Percentiles rank a stretch among this genome's conserved stretches.
phyloP scores from a whole-genome alignment of 345 rosid genomes.

The Eucalyptus viminalis region DNA sequence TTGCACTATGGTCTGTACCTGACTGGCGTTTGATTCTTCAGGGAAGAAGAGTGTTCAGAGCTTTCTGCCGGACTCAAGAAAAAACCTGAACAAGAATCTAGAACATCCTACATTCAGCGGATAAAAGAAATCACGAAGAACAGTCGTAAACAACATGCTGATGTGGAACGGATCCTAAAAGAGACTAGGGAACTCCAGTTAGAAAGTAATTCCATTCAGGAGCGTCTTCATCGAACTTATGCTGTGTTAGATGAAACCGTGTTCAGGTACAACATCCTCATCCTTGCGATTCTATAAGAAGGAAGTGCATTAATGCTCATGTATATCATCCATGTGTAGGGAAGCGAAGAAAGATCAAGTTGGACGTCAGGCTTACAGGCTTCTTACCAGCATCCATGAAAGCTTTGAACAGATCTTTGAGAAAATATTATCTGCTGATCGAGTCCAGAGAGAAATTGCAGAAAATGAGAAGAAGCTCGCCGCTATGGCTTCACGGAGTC shows the following conservation, averaged over 20 bases:
- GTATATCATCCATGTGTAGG: constrained; percentile 10
- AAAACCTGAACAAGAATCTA: constrained; percentile 38
- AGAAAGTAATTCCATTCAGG: constrained; percentile 80
- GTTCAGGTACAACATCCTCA: constrained; percentile 31
- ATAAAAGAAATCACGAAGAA: constrained; percentile 79
- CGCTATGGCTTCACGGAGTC: constrained; percentile 37
- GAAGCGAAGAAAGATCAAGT: constrained; percentile 65
- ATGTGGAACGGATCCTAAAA: constrained; percentile 54
- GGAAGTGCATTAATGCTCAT: background rate
- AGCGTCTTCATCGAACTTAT: constrained; percentile 74
- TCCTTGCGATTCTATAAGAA: background rate
- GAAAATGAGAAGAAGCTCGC: constrained; percentile 69
- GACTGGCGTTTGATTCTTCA: background rate
- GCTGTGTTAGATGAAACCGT: constrained; percentile 72
- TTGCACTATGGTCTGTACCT: background rate
- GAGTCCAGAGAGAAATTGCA: constrained; percentile 51
- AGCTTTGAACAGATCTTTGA: constrained; percentile 63
- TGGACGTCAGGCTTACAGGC: constrained; percentile 59
- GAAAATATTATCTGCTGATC: constrained; percentile 48
- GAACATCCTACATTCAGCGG: constrained; percentile 48
- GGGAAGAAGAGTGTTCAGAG: constrained; percentile 47
- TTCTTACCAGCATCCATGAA: constrained; percentile 58
- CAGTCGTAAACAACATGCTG: constrained; percentile 71
- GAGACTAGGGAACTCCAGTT: constrained; percentile 80
- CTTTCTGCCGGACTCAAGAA: constrained; percentile 34